Base-by-base conservation (phyloP, 225 moss, liverwort and hornwort species). In the Takakia lepidozioides region DNA sequence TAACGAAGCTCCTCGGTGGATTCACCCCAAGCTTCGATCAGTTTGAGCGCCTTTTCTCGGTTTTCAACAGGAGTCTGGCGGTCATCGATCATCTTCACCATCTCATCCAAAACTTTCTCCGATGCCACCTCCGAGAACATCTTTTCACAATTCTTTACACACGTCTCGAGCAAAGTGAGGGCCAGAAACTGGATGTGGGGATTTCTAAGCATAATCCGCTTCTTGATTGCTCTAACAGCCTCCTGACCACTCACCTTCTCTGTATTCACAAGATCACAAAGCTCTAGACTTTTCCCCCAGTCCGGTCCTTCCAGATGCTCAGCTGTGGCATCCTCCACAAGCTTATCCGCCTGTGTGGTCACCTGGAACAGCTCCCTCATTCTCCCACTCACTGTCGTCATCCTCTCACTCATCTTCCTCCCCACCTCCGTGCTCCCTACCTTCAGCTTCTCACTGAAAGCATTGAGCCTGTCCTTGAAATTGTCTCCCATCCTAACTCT, bases 401-500 rank as follows among this genome's bases (percentile, higher is more conserved):
- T 69, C 48, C 78, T 60, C 42, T 68, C 72, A n/a, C 64, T 67
- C 43, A 78, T 48, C 58, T 72, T 78, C 29, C 78, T 56, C 8
- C 63, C 52, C 68, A 72, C 51, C 27, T 78, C 73, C 7, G 78
- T 67, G 29, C 78, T 64, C 28, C 78, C 78, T 16, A 72, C 67
- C 60, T 78, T 78, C 52, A 78, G 61, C 64, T 69, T 78, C 68
- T 78, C 78, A 3, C 72, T 57, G 0, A 78, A 43, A 1, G 46
- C 46, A 6, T 52, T 34, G 37, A 64, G 44, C 68, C 60, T 68
- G 1, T 78, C 72, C 40, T 69, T 78, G 2, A 78, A 54, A 58
- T 78, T 78, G 49, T 78, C 78, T 56, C 64, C 42, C 78, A 78
- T 78, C 51, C n/a, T n/a, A n/a, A n/a, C n/a, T n/a, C n/a, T n/a